Base-by-base conservation (phyloP, 495 filamentous ascomycete species). In the Ascobolus immersus region DNA sequence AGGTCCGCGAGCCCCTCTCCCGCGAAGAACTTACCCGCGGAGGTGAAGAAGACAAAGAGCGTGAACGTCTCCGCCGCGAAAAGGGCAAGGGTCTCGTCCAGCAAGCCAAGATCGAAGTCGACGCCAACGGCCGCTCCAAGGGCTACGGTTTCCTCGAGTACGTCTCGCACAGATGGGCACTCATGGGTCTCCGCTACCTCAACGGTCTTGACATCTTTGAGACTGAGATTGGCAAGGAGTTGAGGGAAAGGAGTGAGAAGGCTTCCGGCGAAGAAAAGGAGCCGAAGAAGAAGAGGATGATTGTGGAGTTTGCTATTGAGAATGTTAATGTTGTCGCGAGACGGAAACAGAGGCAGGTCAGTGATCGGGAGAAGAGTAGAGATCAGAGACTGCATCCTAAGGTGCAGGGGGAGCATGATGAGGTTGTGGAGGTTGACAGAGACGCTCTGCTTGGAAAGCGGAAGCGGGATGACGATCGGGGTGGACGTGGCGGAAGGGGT, bases 91-190 rank as follows among this genome's bases (percentile, higher is more conserved):
- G 89, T 33, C 67, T 99, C 12, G 84, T 94, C n/a, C 72, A 66
- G 42, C 86, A 99, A 53, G 76, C 86, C 20, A 99, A 90, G 56
- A 65, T 94, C 37, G 72, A 93, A 17, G 92, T 82, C 47, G 86
- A 99, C 56, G 72, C 73, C 22, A 47, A 42, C 15, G 80, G 86
- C 23, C 64, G 80, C 47, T 79, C 72, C 41, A 60, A 82, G 45
- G 89, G 86, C 15, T 99, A 99, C 50, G 86, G 89, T 8, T 99
- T 99, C 54, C 75, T 99, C 37, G 86, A 99, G 53, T 99, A 93
- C 56, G 76, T 68, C 38, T 82, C 76, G 20, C 86, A 99, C 44
- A 73, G 86, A 19, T 78, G 74, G 58, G 89, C 89, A 18, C 57
- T 99, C 17, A 94, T 94, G 86, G 86, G 82, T 13, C 56, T 99